Evolutionary conservation across 164 flowering plant species (phyloP).

Genomic region (Tetracentron sinense): DNA sequence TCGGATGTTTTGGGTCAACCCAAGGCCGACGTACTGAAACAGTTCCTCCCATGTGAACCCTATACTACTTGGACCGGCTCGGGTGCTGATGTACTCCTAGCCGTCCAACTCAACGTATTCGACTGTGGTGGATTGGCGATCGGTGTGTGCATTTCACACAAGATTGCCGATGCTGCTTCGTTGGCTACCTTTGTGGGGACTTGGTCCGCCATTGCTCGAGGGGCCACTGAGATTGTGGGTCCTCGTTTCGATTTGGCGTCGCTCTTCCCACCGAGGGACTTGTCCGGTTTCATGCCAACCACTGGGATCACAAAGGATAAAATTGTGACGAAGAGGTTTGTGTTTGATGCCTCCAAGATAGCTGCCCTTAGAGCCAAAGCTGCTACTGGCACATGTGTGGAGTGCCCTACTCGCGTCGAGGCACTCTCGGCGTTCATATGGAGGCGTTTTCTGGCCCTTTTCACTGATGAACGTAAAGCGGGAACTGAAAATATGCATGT

Average conservation of each 20-base stretch:
- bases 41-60: conserved; percentile 25
- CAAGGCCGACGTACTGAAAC: conserved; percentile 13
- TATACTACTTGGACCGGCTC: not conserved
- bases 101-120: conserved; percentile 41
- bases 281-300: not conserved
- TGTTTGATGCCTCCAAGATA: conserved; percentile 22
- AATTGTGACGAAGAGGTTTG: conserved; percentile 19
- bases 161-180: conserved; percentile 36
- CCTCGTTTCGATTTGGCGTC: conserved; percentile 26
- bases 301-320: not conserved
- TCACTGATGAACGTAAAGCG: not conserved
- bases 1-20: conserved; percentile 15
- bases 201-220: conserved; percentile 39
- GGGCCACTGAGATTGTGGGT: not conserved
- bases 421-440: conserved; percentile 28
- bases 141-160: conserved; percentile 45
- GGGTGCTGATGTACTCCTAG: conserved; percentile 11
- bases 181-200: conserved; percentile 30
- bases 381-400: not conserved
- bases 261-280: conserved; percentile 26
- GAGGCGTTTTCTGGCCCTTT: conserved; percentile 9
- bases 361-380: conserved; percentile 9
- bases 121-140: conserved; percentile 58
- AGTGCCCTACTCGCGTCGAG: conserved; percentile 30
- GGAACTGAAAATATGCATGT: not conserved